Base-by-base conservation (phyloP, 768 basidiomycete species). In the Omphalotus guepiniiformis region DNA sequence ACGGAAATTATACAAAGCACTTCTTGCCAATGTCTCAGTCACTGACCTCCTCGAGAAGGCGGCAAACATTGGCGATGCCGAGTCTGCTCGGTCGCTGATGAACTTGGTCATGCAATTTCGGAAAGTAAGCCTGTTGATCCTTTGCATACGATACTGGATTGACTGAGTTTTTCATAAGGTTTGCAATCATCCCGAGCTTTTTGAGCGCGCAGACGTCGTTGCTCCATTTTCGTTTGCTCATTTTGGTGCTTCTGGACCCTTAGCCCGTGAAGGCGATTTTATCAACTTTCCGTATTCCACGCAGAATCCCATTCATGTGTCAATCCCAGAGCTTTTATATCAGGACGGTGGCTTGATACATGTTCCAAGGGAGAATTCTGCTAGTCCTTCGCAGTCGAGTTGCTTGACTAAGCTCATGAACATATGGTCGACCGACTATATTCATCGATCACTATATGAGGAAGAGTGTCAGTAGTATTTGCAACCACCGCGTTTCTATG, bases 61-160 rank as follows among this genome's bases (percentile, higher is more conserved):
- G 8, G 84, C 90, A 3, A 89, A 89, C 54, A 82, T 92, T 50
- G 88, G 92, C 13, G 92, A 95, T 57, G 88, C 82, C 5, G 90
- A 93, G 55, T 91, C 90, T 25, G 92, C 93, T 42, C 84, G 92
- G 44, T 91, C 93, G 6, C 71, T 99, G 51, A 98, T 98, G 95
- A 99, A 98, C 66, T 78, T 99, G 51, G 96, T 99, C 52, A 99
- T 99, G 96, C 96, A 99, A 64, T 98, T 98, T 75, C 85, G 96
- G 55, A 99, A 99, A 75, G 92, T 89, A 46, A 22, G 66, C 48
- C 19, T 30, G 26, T 2, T 26, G 22, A n/a, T 25, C 25, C 21
- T 50, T 38, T 42, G 28, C 39, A 21, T 37, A 18, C 35, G 23
- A 40, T n/a, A 45, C n/a, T 21, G n/a, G 18, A 18, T 38, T 42